phyloP scores from a whole-genome alignment of 2,329 filamentous ascomycete genomes.

The Boeremia lycopersici region DNA sequence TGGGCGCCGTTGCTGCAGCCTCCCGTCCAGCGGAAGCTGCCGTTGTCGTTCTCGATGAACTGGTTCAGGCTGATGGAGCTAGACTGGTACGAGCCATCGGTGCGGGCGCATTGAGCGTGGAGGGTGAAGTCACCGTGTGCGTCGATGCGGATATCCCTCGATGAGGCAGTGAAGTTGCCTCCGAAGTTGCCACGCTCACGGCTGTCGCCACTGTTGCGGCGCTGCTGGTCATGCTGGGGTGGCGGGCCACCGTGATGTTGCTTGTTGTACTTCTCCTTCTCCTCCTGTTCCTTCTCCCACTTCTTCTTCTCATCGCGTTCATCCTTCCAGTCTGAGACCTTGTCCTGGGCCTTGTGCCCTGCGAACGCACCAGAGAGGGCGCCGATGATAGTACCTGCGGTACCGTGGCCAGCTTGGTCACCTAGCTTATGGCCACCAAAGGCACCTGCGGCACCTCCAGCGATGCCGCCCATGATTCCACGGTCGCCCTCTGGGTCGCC shows the following conservation, averaged over 20 bases:
- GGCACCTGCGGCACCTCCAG: slow-evolving; percentile 35
- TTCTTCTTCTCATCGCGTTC: slow-evolving; percentile 38
- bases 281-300: slow-evolving; percentile 27
- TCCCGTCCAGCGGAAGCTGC: slow-evolving; percentile 34
- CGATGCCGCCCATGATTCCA: slow-evolving; percentile 34
- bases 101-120: slow-evolving; percentile 32
- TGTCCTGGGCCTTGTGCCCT: slow-evolving; percentile 33
- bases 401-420: slow-evolving; percentile 32
- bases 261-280: slow-evolving; percentile 24
- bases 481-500: slow-evolving; percentile 33
- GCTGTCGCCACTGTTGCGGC: slow-evolving; percentile 10
- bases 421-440: slow-evolving; percentile 36
- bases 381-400: slow-evolving; percentile 29
- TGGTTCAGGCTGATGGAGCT: slow-evolving; percentile 32
- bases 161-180: slow-evolving; percentile 33
- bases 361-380: slow-evolving; percentile 34
- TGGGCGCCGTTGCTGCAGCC: slow-evolving; percentile 20
- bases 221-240: not conserved
- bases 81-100: slow-evolving; percentile 31
- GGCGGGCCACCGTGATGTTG: slow-evolving; percentile 16
- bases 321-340: slow-evolving; percentile 31
- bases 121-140: slow-evolving; percentile 35
- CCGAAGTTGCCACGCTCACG: slow-evolving; percentile 27
- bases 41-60: slow-evolving; percentile 30
- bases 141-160: slow-evolving; percentile 33